Conservation (phyloP, 176 grass and related monocot genomes). For the Cenchrus americanus region DNA sequence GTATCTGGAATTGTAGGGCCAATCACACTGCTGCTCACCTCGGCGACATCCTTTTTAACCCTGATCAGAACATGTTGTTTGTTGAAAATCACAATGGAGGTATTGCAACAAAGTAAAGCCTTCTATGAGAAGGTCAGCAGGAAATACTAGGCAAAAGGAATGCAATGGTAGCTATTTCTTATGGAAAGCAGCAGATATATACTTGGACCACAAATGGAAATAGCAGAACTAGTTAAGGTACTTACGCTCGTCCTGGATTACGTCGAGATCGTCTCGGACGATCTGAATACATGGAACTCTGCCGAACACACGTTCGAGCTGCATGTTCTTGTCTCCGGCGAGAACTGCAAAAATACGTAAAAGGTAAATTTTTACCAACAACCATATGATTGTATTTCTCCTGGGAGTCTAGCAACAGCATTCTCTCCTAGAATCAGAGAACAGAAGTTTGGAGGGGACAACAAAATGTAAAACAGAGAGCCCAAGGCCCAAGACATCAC, state of each 20-base stretch:
- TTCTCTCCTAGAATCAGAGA: background rate
- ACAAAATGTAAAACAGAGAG: background rate
- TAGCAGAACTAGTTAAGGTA: background rate
- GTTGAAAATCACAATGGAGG: background rate
- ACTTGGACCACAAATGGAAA: background rate
- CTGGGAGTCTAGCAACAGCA: background rate
- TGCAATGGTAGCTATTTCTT: background rate
- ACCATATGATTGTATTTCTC: background rate
- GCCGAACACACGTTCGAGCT: background rate
- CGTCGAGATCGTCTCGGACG: background rate
- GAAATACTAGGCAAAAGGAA: background rate
- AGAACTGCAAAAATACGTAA: background rate
- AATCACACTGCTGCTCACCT: background rate
- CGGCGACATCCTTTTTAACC: too few relatives aligned
- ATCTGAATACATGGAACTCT: constrained; percentile 36
- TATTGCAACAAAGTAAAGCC: background rate
- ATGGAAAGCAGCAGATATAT: background rate
- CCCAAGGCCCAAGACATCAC: too few relatives aligned
- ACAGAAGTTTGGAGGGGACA: background rate
- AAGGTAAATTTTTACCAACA: background rate
- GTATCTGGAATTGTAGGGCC: background rate
- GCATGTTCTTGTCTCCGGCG: background rate
- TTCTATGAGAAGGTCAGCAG: background rate
- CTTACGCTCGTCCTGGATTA: constrained; percentile 11
- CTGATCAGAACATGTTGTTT: background rate